phyloP scores from a whole-genome alignment of 2,329 filamentous ascomycete species.

The Arachnomyces sp. region DNA sequence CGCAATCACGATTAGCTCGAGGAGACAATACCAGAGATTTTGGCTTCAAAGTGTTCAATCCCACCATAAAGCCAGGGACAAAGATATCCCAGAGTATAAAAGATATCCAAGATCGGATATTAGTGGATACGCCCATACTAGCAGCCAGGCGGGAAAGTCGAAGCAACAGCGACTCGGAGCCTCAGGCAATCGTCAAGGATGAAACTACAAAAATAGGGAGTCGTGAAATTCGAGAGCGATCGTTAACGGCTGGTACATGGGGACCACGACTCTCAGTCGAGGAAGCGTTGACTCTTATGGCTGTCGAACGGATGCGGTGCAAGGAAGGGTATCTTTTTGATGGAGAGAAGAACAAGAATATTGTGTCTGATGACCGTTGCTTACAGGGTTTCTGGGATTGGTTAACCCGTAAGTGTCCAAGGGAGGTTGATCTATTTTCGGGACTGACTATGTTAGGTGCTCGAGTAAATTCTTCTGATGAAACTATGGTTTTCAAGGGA shows the following conservation, averaged over 20 bases:
- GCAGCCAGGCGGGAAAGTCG: slow-evolving; percentile 5
- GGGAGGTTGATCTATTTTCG: not conserved
- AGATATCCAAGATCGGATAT: slow-evolving; percentile 19
- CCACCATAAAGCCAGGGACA: slow-evolving; percentile 19
- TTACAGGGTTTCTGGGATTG: slow-evolving; percentile 53
- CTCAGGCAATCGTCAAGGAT: not conserved
- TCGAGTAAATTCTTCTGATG: slow-evolving; percentile 31
- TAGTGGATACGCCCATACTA: slow-evolving; percentile 12
- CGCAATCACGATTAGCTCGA: slow-evolving; percentile 26
- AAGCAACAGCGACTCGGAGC: slow-evolving; percentile 4
- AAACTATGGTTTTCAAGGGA: slow-evolving; percentile 48
- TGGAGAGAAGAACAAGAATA: slow-evolving; percentile 45
- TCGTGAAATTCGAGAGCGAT: slow-evolving; percentile 30
- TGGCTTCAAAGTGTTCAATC: slow-evolving; percentile 25
- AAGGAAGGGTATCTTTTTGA: slow-evolving; percentile 48
- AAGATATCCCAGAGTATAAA: slow-evolving; percentile 23
- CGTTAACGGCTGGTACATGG: slow-evolving; percentile 22
- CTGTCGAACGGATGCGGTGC: slow-evolving; percentile 41
- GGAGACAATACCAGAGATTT: slow-evolving; percentile 17
- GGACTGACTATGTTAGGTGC: slow-evolving; percentile 26
- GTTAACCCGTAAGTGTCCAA: slow-evolving; percentile 40
- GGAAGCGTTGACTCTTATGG: slow-evolving; percentile 33
- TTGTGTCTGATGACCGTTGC: slow-evolving; percentile 48
- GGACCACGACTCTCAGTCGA: slow-evolving; percentile 24
- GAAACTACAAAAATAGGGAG: slow-evolving; percentile 16